Percentiles rank a stretch among this genome's conserved stretches.
Evolutionary conservation across 257 asterid species (phyloP).

Genomic region (Thymus quinquecostatus): DNA sequence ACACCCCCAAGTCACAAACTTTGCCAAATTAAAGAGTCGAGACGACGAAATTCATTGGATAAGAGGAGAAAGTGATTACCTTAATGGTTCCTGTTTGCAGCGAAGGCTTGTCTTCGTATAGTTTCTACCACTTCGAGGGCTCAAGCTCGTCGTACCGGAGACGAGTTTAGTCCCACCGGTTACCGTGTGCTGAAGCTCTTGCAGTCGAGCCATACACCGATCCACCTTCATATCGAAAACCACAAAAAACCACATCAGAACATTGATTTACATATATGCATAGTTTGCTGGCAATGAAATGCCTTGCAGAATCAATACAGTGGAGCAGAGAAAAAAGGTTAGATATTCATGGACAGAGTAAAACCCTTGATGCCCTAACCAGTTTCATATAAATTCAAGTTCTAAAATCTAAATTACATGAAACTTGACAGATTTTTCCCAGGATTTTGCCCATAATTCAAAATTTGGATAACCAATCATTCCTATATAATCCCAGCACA

Average conservation of each 20-base stretch:
- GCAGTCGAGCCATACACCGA: conserved; percentile 84
- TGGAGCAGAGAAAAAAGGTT: not conserved
- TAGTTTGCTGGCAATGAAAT: not conserved
- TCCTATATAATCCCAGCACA: not conserved
- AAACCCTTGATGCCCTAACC: not conserved
- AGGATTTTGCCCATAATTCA: not conserved
- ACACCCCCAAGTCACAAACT: not conserved
- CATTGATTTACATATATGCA: too few species aligned
- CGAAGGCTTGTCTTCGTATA: conserved; percentile 55
- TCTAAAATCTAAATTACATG: not conserved
- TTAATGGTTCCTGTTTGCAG: conserved; percentile 66
- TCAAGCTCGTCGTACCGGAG: conserved; percentile 56
- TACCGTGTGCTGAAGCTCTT: conserved; percentile 86
- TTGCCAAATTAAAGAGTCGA: not conserved
- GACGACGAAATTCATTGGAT: not conserved
- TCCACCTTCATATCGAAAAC: conserved; percentile 61
- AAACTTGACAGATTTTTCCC: not conserved
- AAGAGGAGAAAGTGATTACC: conserved; percentile 40
- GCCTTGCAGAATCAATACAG: not conserved
- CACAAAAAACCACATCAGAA: conserved; percentile 24
- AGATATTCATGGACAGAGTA: not conserved
- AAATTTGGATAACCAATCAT: not conserved
- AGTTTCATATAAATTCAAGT: not conserved
- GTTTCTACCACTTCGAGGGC: conserved; percentile 68
- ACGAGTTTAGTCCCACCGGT: conserved; percentile 56